Percentiles rank a stretch among this genome's conserved stretches.
These are phyloP conservation scores for Craterostigma plantagineum DNA, from an alignment of 257 asterid species.

Conservation along the genomic window DNA sequence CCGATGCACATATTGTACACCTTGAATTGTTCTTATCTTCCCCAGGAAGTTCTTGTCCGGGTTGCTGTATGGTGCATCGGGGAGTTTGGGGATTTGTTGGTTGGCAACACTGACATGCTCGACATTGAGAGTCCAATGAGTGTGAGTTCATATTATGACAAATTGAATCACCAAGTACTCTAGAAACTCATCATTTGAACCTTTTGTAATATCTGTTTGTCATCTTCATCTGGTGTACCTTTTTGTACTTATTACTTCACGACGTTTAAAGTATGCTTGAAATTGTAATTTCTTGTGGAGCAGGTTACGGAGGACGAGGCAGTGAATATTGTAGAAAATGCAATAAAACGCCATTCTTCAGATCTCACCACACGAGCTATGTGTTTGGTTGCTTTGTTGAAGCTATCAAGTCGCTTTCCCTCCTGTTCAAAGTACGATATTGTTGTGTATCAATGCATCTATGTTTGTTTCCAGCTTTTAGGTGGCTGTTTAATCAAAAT, in stretches of 20 bases:
- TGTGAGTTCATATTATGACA: conserved; percentile 35
- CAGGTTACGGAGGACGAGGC: conserved; percentile 92
- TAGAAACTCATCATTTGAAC: not conserved
- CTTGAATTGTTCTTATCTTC: conserved; percentile 12
- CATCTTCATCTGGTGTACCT: too few relatives aligned
- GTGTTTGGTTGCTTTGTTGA: conserved; percentile 76
- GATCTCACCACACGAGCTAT: conserved; percentile 80
- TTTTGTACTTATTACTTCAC: too few relatives aligned
- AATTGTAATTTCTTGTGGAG: conserved; percentile 7
- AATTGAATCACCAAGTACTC: not conserved
- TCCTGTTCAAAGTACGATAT: conserved; percentile 66
- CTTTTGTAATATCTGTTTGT: too few relatives aligned
- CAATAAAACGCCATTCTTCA: conserved; percentile 38
- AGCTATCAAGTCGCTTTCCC: conserved; percentile 85
- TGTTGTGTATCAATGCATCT: too few relatives aligned
- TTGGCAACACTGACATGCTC: conserved; percentile 53
- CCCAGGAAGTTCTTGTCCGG: conserved; percentile 81
- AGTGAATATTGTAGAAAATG: conserved; percentile 71
- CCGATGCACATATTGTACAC: not conserved
- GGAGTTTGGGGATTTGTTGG: conserved; percentile 91
- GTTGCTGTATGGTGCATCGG: conserved; percentile 99
- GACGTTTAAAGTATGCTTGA: too few relatives aligned
- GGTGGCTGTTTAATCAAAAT: not conserved
- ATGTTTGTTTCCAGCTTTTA: not conserved
- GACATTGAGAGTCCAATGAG: conserved; percentile 60